A percentile compares a stretch with the other conserved stretches of the same genome.
These are phyloP conservation scores for Medakamo hakoo DNA, from an alignment of 139 green algal genomes.

Conservation along the genomic window DNA sequence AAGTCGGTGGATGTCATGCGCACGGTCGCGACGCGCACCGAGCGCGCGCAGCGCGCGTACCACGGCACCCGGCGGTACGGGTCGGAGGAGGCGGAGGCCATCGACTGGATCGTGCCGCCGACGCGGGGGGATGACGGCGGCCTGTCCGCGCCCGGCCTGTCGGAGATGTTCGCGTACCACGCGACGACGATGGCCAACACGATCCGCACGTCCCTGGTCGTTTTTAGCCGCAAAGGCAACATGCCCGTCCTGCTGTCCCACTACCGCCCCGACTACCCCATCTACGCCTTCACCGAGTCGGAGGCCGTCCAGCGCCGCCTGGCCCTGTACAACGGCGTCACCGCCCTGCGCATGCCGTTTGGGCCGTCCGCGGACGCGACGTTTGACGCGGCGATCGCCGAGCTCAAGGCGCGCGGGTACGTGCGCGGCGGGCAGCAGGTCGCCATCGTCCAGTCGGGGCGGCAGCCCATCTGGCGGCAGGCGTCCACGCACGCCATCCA, in stretches of 20 bases:
- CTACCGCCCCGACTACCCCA: slow-evolving; percentile 45
- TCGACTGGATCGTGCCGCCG: slow-evolving; percentile 47
- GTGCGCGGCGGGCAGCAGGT: slow-evolving; percentile 48
- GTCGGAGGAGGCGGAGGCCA: slow-evolving; percentile 40
- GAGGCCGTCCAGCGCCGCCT: slow-evolving; percentile 56
- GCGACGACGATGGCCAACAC: slow-evolving; percentile 80
- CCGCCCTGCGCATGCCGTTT: slow-evolving; percentile 44
- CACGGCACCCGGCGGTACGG: slow-evolving; percentile 40
- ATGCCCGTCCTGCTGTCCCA: background rate
- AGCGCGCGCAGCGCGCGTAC: slow-evolving; percentile 42
- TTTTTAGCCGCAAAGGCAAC: slow-evolving; percentile 33
- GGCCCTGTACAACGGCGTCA: slow-evolving; percentile 62
- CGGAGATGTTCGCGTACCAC: slow-evolving; percentile 75
- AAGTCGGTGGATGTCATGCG: slow-evolving; percentile 44
- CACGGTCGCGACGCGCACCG: slow-evolving; percentile 42
- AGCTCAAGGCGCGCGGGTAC: slow-evolving; percentile 39
- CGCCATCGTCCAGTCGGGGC: slow-evolving; percentile 63
- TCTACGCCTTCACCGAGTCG: slow-evolving; percentile 74
- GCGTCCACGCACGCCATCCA: slow-evolving; percentile 62
- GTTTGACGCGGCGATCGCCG: slow-evolving; percentile 42
- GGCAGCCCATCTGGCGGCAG: slow-evolving; percentile 59
- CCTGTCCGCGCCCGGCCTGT: slow-evolving; percentile 22
- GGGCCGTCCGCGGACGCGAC: slow-evolving; percentile 26
- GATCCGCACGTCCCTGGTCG: slow-evolving; percentile 31
- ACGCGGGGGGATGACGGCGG: slow-evolving; percentile 5